Conservation (phyloP, 495 filamentous ascomycete species). For the Pyrenopolyporus hunteri region DNA sequence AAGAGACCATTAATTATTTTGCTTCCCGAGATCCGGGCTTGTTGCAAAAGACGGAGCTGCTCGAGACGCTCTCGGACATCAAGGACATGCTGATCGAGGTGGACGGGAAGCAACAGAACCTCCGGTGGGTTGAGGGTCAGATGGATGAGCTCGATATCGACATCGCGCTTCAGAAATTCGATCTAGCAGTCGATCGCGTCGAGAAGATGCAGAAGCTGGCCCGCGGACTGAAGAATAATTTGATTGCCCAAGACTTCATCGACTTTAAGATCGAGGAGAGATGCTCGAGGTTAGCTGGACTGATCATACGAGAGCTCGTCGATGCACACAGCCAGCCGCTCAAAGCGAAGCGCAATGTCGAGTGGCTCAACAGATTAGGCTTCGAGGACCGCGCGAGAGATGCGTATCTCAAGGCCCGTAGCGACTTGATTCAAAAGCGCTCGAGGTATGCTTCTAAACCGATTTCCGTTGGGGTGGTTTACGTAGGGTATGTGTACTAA, state of each 20-base stretch:
- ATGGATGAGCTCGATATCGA: constrained; percentile 96
- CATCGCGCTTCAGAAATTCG: constrained; percentile 90
- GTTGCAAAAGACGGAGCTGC: constrained; percentile 72
- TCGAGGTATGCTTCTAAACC: constrained; percentile 66
- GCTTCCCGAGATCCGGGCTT: constrained; percentile 71
- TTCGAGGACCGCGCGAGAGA: constrained; percentile 89
- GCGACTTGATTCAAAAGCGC: constrained; percentile 75
- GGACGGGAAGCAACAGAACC: constrained; percentile 92
- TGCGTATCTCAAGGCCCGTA: constrained; percentile 80
- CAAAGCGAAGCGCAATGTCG: constrained; percentile 73
- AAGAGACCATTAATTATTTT: constrained; percentile 83
- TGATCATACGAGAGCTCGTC: constrained; percentile 75
- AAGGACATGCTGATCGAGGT: constrained; percentile 90
- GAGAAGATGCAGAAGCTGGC: constrained; percentile 83
- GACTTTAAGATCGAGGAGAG: constrained; percentile 87
- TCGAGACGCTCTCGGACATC: constrained; percentile 70
- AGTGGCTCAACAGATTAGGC: constrained; percentile 82
- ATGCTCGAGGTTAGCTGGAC: constrained; percentile 74
- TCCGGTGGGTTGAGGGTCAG: constrained; percentile 93
- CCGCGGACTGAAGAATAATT: constrained; percentile 79
- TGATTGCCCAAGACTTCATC: constrained; percentile 85
- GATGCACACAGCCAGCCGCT: constrained; percentile 72
- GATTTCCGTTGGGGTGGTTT: background rate
- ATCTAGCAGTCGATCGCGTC: constrained; percentile 78
- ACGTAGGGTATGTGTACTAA: constrained; percentile 42